phyloP scores from a whole-genome alignment of 2,329 filamentous ascomycete genomes.

The Colletotrichum australisinense region DNA sequence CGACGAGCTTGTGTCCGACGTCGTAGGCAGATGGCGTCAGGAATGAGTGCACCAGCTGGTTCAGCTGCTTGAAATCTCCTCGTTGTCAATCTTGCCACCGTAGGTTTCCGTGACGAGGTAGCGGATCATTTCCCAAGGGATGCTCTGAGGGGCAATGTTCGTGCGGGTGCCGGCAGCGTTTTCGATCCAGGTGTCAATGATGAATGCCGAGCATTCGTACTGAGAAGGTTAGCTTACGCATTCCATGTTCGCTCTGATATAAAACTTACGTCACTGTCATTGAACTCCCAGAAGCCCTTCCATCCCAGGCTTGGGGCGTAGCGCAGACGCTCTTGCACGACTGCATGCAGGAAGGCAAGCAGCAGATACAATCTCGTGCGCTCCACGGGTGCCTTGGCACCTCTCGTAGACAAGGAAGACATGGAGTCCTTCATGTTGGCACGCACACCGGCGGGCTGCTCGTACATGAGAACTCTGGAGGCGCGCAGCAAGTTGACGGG shows the following conservation, averaged over 20 bases:
- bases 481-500: constrained; percentile 95
- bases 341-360: constrained; percentile 93
- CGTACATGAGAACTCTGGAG: constrained; percentile 95
- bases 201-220: constrained; percentile 97
- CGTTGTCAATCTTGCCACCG: constrained; percentile 96
- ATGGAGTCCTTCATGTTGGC: constrained; percentile 99
- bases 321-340: constrained; percentile 92
- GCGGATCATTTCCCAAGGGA: constrained; percentile 96
- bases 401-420: constrained; percentile 80
- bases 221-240: constrained; percentile 49
- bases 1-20: constrained; percentile 89
- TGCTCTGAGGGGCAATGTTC: constrained; percentile 92
- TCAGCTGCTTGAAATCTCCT: constrained; percentile 82
- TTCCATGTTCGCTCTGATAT: not conserved
- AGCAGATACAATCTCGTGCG: constrained; percentile 90
- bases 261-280: constrained; percentile 92
- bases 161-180: constrained; percentile 83
- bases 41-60: constrained; percentile 78
- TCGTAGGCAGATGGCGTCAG: constrained; percentile 93
- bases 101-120: constrained; percentile 94
- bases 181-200: constrained; percentile 96
- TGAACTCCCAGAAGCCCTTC: constrained; percentile 99
- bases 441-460: constrained; percentile 94
- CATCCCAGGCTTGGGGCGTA: constrained; percentile 95
- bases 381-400: constrained; percentile 87